These are phyloP conservation scores for Serendipita sp. DNA, from an alignment of 768 basidiomycete genomes.

Conservation along the genomic window DNA sequence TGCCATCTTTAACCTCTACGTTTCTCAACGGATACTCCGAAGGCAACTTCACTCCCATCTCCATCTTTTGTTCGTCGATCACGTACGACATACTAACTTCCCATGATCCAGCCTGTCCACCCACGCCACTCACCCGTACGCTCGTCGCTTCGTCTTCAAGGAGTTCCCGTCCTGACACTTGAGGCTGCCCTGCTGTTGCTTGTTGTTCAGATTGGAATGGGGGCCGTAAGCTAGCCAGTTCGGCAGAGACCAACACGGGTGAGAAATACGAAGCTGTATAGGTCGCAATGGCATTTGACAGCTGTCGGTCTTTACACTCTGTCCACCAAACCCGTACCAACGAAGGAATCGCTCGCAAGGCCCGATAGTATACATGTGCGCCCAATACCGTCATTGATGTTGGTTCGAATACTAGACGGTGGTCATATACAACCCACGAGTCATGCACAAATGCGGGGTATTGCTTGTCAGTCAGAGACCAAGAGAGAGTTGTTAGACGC, in stretches of 20 bases:
- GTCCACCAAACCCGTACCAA: constrained; percentile 74
- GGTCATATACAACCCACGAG: background rate
- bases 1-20: constrained; percentile 75
- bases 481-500: constrained; percentile 15
- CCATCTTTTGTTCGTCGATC: constrained; percentile 87
- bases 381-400: constrained; percentile 47
- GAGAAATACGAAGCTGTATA: constrained; percentile 81
- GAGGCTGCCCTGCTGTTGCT: too few species aligned
- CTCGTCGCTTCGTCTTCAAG: constrained; percentile 61
- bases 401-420: constrained; percentile 37
- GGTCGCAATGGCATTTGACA: constrained; percentile 53
- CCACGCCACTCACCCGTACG: constrained; percentile 54
- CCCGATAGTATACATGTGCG: constrained; percentile 79
- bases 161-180: constrained; percentile 24
- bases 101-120: constrained; percentile 21
- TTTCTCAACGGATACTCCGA: constrained; percentile 76
- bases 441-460: too few species aligned
- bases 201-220: background rate
- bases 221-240: constrained; percentile 52
- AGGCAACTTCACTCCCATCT: constrained; percentile 75
- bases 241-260: constrained; percentile 67
- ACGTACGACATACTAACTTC: constrained; percentile 75
- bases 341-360: constrained; percentile 68
- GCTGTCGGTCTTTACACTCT: constrained; percentile 76
- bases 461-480: background rate